These are phyloP conservation scores for Lomentospora prolificans DNA, from an alignment of 2,329 filamentous ascomycete genomes.

Conservation along the genomic window DNA sequence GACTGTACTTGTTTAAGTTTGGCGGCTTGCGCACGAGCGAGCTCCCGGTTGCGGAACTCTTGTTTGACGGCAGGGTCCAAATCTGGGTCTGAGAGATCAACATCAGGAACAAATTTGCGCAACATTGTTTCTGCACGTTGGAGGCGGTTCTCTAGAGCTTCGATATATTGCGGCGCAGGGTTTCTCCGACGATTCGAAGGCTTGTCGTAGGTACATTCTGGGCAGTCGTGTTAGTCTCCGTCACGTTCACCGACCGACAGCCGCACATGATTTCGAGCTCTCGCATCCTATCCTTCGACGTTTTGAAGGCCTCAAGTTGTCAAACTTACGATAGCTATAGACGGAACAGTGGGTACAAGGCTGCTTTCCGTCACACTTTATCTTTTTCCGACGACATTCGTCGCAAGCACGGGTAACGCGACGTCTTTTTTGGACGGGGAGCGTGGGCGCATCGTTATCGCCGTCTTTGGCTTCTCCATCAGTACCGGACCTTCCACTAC, in stretches of 20 bases:
- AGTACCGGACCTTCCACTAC: constrained; percentile 31
- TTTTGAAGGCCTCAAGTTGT: background rate
- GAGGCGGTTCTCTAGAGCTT: constrained; percentile 73
- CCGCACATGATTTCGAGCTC: background rate
- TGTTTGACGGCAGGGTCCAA: constrained; percentile 70
- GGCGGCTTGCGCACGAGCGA: constrained; percentile 35
- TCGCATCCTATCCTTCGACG: background rate
- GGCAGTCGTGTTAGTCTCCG: constrained; percentile 12
- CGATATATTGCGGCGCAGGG: constrained; percentile 85
- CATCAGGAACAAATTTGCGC: constrained; percentile 69
- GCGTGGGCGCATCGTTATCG: constrained; percentile 26
- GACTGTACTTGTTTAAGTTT: constrained; percentile 13
- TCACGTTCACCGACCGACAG: too few species aligned
- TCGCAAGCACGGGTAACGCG: constrained; percentile 75
- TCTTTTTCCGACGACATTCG: constrained; percentile 76
- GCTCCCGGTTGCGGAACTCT: constrained; percentile 49
- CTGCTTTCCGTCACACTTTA: constrained; percentile 79
- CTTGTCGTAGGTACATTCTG: constrained; percentile 93
- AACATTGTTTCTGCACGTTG: constrained; percentile 76
- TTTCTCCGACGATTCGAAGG: constrained; percentile 86
- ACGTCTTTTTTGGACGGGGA: constrained; percentile 64
- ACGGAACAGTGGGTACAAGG: constrained; percentile 94
- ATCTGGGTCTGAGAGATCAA: constrained; percentile 75
- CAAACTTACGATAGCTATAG: constrained; percentile 84
- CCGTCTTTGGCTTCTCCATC: constrained; percentile 27